Evolutionary conservation across 2,329 filamentous ascomycete genomes (phyloP).

Genomic region (Aspergillus tubingensis): DNA sequence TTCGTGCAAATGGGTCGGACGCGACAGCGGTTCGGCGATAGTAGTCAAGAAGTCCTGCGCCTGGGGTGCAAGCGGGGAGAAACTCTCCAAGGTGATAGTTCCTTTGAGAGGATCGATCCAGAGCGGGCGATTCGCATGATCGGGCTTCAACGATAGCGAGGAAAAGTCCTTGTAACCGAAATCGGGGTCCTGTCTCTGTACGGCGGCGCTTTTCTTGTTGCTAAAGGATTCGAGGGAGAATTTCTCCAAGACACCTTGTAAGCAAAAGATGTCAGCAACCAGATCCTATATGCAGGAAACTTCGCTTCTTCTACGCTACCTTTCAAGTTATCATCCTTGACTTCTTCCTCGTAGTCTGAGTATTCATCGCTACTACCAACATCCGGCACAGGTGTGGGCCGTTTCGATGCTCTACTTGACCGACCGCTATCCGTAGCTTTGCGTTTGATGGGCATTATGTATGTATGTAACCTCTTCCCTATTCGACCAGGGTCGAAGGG

Average conservation of each 20-base stretch:
- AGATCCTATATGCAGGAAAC: constrained; percentile 12
- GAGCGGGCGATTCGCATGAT: constrained; percentile 84
- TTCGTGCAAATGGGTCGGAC: constrained; percentile 89
- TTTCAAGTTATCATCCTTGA: constrained; percentile 51
- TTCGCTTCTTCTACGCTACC: constrained; percentile 35
- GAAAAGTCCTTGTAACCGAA: constrained; percentile 75
- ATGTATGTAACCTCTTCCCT: constrained; percentile 4
- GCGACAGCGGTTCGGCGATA: constrained; percentile 88
- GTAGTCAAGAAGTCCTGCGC: constrained; percentile 95
- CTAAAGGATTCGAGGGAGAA: constrained; percentile 56
- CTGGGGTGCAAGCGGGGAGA: constrained; percentile 80
- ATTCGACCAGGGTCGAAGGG: constrained; percentile 10
- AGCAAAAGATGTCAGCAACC: constrained; percentile 24
- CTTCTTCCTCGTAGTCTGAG: constrained; percentile 53
- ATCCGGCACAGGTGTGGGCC: constrained; percentile 49
- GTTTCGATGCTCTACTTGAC: constrained; percentile 51
- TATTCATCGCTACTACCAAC: constrained; percentile 60
- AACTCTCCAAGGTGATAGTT: constrained; percentile 90
- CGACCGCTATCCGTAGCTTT: constrained; percentile 60
- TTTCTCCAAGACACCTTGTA: constrained; percentile 51
- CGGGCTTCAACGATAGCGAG: constrained; percentile 77
- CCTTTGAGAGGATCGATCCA: constrained; percentile 91
- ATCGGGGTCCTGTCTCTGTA: constrained; percentile 53
- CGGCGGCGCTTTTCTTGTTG: constrained; percentile 45
- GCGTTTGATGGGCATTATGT: constrained; percentile 68